Evolutionary conservation across 192 early-diverging fungal genomes (phyloP), one percentile per base, ranked within the genome.

Genomic region (Podila verticillata): DNA sequence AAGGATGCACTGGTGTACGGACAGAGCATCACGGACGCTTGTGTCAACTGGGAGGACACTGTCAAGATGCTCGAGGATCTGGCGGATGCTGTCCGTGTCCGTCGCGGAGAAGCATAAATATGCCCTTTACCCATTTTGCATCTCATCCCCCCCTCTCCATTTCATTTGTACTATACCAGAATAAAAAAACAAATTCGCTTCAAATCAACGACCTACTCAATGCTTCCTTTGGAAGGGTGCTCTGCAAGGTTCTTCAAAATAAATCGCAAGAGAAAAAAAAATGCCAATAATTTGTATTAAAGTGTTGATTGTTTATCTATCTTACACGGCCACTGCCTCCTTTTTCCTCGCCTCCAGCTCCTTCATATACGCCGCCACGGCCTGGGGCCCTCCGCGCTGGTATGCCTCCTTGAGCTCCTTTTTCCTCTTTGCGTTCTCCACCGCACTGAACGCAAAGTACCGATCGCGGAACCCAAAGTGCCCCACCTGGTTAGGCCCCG

Each of bases 11-110:
- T 98, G 58, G 90, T 88, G 73, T 97, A 97, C 79, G 97, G 97
- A 66, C 89, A 94, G 74, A 90, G 87, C 65, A 95, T 98, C 81
- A 98, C 97, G 4, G 97, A 98, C 75, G 97, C 96, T 9, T 98
- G 97, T 75, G 89, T 98, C 61, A 83, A 88, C 81, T 98, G 93
- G 92, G 90, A 91, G 17, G 89, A 90, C 47, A 98, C 96, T 15
- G 88, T 93, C 39, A 83, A 82, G 17, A 91, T 96, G 84, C 84
- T 99, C 47, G 82, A 89, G 39, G 81, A 91, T 70, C 88, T 98
- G 61, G 93, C 95, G 7, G 85, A 88, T 44, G 96, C 96, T 24
- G 92, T 94, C 56, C 86, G 89, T 59, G 82, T 75, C 66, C 84
- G 94, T 60, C 89, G 91, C 59, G 80, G 77, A 26, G 70, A 78